Conservation (phyloP, 345 rosid species). For the Pseudoturritis turrita region DNA sequence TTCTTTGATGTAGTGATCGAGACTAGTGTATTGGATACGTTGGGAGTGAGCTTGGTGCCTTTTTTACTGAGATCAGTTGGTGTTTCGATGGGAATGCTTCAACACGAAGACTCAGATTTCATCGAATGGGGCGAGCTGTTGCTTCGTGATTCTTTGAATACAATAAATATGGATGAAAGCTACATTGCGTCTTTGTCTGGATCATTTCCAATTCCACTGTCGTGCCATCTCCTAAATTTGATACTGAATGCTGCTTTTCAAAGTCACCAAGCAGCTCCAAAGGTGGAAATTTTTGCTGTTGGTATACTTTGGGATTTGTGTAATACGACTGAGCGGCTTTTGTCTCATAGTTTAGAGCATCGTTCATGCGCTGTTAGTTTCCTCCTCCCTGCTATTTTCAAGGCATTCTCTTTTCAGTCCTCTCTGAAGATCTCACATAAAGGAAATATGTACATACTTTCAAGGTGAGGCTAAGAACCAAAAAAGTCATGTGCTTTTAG, state of each 20-base stretch:
- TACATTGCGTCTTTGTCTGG: slow-evolving; percentile 26
- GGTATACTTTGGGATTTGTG: slow-evolving; percentile 72
- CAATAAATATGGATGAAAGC: slow-evolving; percentile 28
- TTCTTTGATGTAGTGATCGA: slow-evolving; percentile 56
- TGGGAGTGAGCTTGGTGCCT: slow-evolving; percentile 69
- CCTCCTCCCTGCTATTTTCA: slow-evolving; percentile 67
- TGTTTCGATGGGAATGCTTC: slow-evolving; percentile 46
- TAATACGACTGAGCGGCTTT: slow-evolving; percentile 52
- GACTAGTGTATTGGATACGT: slow-evolving; percentile 50
- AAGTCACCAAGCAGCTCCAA: slow-evolving; percentile 34
- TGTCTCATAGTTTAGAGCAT: slow-evolving; percentile 60
- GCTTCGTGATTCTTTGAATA: slow-evolving; percentile 17
- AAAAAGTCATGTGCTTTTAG: neutral
- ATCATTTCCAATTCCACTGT: slow-evolving; percentile 49
- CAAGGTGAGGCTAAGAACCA: slow-evolving; percentile 46
- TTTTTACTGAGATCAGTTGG: slow-evolving; percentile 61
- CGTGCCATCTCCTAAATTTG: slow-evolving; percentile 62
- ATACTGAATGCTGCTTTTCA: slow-evolving; percentile 50
- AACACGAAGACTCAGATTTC: slow-evolving; percentile 43
- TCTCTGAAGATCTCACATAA: slow-evolving; percentile 39
- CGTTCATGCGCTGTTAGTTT: slow-evolving; percentile 73
- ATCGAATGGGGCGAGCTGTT: slow-evolving; percentile 36
- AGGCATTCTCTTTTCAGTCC: slow-evolving; percentile 42
- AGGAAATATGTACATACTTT: slow-evolving; percentile 35
- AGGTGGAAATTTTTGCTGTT: slow-evolving; percentile 39